Base-by-base conservation (phyloP, 2,329 filamentous ascomycete genomes). In the Exophiala sideris region DNA sequence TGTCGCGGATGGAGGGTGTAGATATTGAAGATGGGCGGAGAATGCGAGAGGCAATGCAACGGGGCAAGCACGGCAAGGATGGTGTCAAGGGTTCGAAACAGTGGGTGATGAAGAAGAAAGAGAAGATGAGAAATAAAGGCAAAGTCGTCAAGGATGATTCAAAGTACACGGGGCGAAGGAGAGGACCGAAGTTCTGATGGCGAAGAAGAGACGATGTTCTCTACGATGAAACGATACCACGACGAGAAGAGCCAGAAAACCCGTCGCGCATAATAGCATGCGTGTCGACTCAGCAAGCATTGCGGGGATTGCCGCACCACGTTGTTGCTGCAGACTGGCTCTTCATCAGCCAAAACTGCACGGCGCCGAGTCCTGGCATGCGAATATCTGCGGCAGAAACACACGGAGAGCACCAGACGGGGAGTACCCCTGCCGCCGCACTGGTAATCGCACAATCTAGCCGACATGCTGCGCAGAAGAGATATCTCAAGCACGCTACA, bases 161-260 rank as follows among this genome's bases (percentile, higher is more conserved):
- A 48, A 97, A 95, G 73, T 99, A 96, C 70, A 97, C 92, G 0
- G 94, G 92, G 29, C 80, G 94, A 65, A 96, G 91, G 76, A 82
- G 94, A 71, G 83, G 88, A 54, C 76, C 86, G 50, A 84, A 84
- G 32, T 96, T 95, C 70, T 96, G 76, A 72, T 29, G 21, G 21
- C 3, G 6, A 3, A 24, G 21, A 24, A 36, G 9, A n/a, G 32
- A 36, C 16, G n/a, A 36, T 18, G 14, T 20, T 3, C 10, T 36
- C 10, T 36, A 14, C 11, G 11, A 12, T 36, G 35, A n/a, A 32
- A 20, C 29, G 41, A 44, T 32, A 12, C n/a, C 20, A 44, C 41
- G 41, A 44, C 21, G 5, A 12, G 12, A 12, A 44, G 9, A 20
- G 29, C 20, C 29, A 11, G 41, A 44, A 44, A 24, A 20, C 5